These are phyloP conservation scores for Russula sp. DNA, from an alignment of 768 basidiomycete species.

Conservation along the genomic window DNA sequence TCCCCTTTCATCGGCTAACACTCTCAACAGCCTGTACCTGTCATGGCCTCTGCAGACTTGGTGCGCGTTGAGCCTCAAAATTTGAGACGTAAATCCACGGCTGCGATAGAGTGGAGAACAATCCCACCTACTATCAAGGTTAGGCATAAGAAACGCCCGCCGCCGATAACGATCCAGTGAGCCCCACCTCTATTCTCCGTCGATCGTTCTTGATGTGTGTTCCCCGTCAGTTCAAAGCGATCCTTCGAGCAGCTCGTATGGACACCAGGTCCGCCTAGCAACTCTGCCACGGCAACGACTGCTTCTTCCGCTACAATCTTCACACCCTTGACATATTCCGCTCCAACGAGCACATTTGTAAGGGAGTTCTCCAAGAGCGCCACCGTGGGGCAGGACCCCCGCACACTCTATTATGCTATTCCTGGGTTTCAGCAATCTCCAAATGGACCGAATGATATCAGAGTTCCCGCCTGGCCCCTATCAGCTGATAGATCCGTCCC, in stretches of 20 bases:
- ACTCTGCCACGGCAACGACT: slow-evolving; percentile 2
- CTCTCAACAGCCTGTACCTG: background rate
- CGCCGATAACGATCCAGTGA: slow-evolving; percentile 21
- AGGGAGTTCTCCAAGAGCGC: slow-evolving; percentile 9
- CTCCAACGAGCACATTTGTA: slow-evolving; percentile 9
- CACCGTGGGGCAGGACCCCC: slow-evolving; percentile 19
- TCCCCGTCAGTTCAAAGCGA: slow-evolving; percentile 17
- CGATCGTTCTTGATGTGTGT: background rate
- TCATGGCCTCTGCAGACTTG: slow-evolving; percentile 10
- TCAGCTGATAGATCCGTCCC: slow-evolving; percentile 11
- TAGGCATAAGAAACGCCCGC: slow-evolving; percentile 24
- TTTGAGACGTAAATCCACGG: slow-evolving; percentile 13
- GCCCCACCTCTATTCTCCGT: slow-evolving; percentile 7
- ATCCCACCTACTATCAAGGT: slow-evolving; percentile 25
- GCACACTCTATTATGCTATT: slow-evolving; percentile 20
- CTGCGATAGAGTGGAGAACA: slow-evolving; percentile 25
- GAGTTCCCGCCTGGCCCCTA: slow-evolving; percentile 13
- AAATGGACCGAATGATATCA: slow-evolving; percentile 14
- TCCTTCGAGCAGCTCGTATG: slow-evolving; percentile 21
- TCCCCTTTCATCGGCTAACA: slow-evolving; percentile 14
- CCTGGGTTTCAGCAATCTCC: slow-evolving; percentile 24
- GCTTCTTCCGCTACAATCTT: slow-evolving; percentile 12
- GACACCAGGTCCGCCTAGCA: slow-evolving; percentile 15
- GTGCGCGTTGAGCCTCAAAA: slow-evolving; percentile 16
- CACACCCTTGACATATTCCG: slow-evolving; percentile 17